Evolutionary conservation across 768 basidiomycete species (phyloP).

Genomic region (Mycena vulgaris): DNA sequence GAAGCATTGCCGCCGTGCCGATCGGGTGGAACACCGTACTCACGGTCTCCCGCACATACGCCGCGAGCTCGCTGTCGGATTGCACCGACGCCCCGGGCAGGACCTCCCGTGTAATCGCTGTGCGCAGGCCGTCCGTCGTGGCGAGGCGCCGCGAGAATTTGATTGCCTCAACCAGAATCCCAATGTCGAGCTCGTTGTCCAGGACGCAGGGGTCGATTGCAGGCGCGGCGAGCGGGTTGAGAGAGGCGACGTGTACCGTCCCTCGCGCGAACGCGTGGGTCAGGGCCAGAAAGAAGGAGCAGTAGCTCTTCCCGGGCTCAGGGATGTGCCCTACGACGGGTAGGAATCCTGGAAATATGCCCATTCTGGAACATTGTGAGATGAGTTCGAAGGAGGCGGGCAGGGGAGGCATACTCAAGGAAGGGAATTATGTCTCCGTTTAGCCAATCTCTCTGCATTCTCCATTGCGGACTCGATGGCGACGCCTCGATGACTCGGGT

Average conservation of each 20-base stretch:
- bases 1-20: slow-evolving; percentile 51
- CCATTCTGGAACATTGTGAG: background rate
- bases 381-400: background rate
- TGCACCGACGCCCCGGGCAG: slow-evolving; percentile 28
- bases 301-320: slow-evolving; percentile 43
- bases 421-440: slow-evolving; percentile 25
- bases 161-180: slow-evolving; percentile 40
- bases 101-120: slow-evolving; percentile 28
- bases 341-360: slow-evolving; percentile 30
- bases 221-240: slow-evolving; percentile 57
- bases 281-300: slow-evolving; percentile 38
- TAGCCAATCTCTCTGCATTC: slow-evolving; percentile 23
- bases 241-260: slow-evolving; percentile 58
- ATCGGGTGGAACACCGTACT: slow-evolving; percentile 40
- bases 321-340: slow-evolving; percentile 11
- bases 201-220: slow-evolving; percentile 64
- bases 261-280: slow-evolving; percentile 60
- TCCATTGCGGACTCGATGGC: background rate
- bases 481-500: background rate
- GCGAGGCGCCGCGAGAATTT: slow-evolving; percentile 44
- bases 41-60: slow-evolving; percentile 31
- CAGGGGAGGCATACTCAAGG: slow-evolving; percentile 32
- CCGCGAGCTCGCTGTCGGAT: slow-evolving; percentile 35
- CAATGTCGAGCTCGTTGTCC: slow-evolving; percentile 41
- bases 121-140: slow-evolving; percentile 28